Evolutionary conservation across 257 asterid genomes (phyloP).

Genomic region (Ehretia macrophylla): DNA sequence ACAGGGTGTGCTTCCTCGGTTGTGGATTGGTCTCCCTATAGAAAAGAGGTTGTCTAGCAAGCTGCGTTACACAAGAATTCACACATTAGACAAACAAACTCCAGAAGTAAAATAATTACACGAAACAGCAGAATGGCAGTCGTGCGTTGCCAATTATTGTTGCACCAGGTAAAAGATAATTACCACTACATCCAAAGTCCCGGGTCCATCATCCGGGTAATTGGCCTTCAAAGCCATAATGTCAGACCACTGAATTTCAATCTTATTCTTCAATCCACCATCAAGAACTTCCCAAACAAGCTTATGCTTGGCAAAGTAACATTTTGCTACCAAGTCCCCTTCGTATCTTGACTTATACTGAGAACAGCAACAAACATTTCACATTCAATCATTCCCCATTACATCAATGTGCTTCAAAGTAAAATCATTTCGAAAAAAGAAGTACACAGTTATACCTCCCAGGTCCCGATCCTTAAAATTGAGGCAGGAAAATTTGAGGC

Average conservation of each 20-base stretch:
- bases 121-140: no score
- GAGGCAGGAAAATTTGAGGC: slow-evolving; percentile 86
- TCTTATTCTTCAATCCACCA: slow-evolving; percentile 3
- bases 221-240: neutral
- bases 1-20: slow-evolving; percentile 92
- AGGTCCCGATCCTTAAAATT: slow-evolving; percentile 63
- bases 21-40: slow-evolving; percentile 93
- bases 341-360: slow-evolving; percentile 47
- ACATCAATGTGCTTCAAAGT: neutral
- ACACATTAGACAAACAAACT: neutral
- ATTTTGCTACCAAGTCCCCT: slow-evolving; percentile 15
- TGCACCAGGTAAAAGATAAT: neutral
- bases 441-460: slow-evolving; percentile 59
- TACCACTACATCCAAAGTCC: slow-evolving; percentile 81
- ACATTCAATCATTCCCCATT: neutral
- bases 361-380: neutral
- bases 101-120: no score
- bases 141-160: no score
- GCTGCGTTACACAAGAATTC: slow-evolving; percentile 32
- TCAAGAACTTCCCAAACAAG: slow-evolving; percentile 11
- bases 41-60: slow-evolving; percentile 82
- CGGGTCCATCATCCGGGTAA: slow-evolving; percentile 58
- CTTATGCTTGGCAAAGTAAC: slow-evolving; percentile 7
- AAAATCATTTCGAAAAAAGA: neutral
- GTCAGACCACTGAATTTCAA: slow-evolving; percentile 13